These are phyloP conservation scores for Nitzschia sp. DNA, from an alignment of 108 stramenopile genomes.

Conservation along the genomic window DNA sequence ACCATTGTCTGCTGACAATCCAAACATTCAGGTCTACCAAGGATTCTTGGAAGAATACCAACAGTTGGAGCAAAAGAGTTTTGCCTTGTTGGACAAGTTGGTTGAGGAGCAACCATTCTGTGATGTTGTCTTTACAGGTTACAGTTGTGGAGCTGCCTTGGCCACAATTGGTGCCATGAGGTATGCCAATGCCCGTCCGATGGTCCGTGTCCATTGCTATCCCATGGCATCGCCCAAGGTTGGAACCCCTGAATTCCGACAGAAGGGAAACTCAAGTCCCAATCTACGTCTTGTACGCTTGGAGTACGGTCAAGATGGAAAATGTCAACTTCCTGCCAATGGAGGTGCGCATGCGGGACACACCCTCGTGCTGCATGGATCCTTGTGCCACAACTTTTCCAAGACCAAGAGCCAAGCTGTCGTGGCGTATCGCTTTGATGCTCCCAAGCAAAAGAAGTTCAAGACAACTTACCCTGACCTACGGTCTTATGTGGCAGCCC, in stretches of 20 bases:
- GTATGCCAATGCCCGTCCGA: constrained; percentile 58
- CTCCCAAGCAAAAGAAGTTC: constrained; percentile 45
- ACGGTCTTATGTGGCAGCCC: constrained; percentile 45
- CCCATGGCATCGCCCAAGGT: constrained; percentile 65
- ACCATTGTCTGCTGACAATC: not conserved
- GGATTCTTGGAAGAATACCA: constrained; percentile 34
- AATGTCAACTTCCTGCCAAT: constrained; percentile 37
- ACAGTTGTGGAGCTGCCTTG: constrained; percentile 67
- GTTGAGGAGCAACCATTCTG: constrained; percentile 72
- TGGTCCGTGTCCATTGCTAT: constrained; percentile 54
- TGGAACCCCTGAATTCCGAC: constrained; percentile 61
- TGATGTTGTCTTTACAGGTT: constrained; percentile 74
- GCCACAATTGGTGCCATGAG: constrained; percentile 62
- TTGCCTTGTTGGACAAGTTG: constrained; percentile 58
- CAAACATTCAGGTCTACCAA: constrained; percentile 24
- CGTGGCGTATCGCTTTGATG: constrained; percentile 49
- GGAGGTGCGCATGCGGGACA: constrained; percentile 57
- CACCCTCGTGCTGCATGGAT: constrained; percentile 43
- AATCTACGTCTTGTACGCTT: constrained; percentile 67
- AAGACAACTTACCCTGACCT: constrained; percentile 42
- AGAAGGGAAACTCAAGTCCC: constrained; percentile 61
- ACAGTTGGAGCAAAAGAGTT: constrained; percentile 54
- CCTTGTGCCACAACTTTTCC: constrained; percentile 22
- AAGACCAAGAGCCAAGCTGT: constrained; percentile 22
- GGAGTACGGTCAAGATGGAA: constrained; percentile 59